Base-by-base conservation (phyloP, 805 yeast genomes). In the Yarrowia deformans region DNA sequence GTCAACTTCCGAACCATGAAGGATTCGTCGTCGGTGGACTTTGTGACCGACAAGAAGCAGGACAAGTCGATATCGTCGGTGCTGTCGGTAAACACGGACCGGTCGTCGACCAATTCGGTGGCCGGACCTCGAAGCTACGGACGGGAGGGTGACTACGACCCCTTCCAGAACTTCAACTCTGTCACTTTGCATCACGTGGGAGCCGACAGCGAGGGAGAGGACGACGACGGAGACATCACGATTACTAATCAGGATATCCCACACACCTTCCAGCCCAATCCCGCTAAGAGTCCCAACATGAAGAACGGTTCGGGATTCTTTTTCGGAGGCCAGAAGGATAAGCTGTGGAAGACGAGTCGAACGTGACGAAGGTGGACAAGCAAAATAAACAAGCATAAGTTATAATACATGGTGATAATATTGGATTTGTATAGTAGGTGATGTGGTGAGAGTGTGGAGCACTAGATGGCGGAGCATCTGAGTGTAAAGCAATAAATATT, bases 151-250 rank as follows among this genome's bases (percentile, higher is more conserved):
- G 56, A 63, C 19, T 63, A 63, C 68, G 97, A 93, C 78, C 97
- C 97, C 1, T 93, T 93, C 77, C 90, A 87, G 64, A 87, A 87
- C 75, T 93, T 93, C 79, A 90, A 88, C 75, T 92, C 97, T 0
- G 90, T 93, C 77, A 91, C 97, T 8, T 82, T 93, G 73, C 90
- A 90, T 74, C 93, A 91, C 76, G 88, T 86, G 70, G 91, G 87
- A 56, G 82, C 81, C 52, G 83, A 76, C 60, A 75, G 72, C 43
- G 83, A 80, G 58, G 83, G 81, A 39, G 81, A 84, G 54, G 86
- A n/a, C 85, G 72, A 14, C 86, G 74, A 71, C 87, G 60, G 69
- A 7, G 66, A 60, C 19, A 18, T 34, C 10, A 60, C 66, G 14
- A 45, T 60, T 5, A 45, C 63, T 7, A 56, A 45, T 14, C 66